Percentiles rank a stretch among this genome's conserved stretches.
Conservation (phyloP, 768 basidiomycete genomes). For the Xerocomellus chrysenteron region DNA sequence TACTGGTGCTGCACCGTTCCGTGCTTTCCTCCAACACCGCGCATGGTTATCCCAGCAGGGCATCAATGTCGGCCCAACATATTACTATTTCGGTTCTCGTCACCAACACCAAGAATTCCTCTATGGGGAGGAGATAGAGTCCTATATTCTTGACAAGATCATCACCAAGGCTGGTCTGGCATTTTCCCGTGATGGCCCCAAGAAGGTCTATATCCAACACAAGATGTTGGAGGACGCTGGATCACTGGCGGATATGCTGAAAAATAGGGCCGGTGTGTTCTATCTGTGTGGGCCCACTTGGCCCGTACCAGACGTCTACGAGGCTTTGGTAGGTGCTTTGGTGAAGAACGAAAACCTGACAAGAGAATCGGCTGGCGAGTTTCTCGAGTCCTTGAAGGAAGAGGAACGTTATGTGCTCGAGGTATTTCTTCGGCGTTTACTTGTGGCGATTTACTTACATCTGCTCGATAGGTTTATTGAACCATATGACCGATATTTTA, state of each 20-base stretch:
- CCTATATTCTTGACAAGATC: conserved; percentile 80
- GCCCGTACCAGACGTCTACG: conserved; percentile 99
- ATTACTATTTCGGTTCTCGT: conserved; percentile 99
- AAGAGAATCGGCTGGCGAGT: conserved; percentile 67
- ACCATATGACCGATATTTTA: too few species aligned
- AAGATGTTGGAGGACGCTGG: conserved; percentile 93
- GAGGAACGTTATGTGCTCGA: conserved; percentile 98
- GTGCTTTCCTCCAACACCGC: conserved; percentile 96
- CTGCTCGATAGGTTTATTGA: conserved; percentile 25
- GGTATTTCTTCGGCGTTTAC: conserved; percentile 34
- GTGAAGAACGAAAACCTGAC: conserved; percentile 67
- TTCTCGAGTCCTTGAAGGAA: conserved; percentile 88
- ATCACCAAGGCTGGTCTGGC: conserved; percentile 92
- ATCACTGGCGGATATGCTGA: conserved; percentile 70
- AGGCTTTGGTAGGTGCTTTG: conserved; percentile 84
- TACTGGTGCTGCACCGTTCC: conserved; percentile 98
- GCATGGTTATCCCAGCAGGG: conserved; percentile 78
- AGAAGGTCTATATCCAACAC: conserved; percentile 98
- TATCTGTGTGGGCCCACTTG: conserved; percentile 98
- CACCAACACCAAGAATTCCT: conserved; percentile 95
- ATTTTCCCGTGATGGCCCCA: conserved; percentile 90
- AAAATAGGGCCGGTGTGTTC: conserved; percentile 77
- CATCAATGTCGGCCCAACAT: conserved; percentile 81
- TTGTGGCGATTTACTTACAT: conserved; percentile 1
- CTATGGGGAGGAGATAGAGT: conserved; percentile 95